Evolutionary conservation across 148 eudicot species (phyloP), one percentile per base, ranked within the genome.

Genomic region (Rhododendron vialii): DNA sequence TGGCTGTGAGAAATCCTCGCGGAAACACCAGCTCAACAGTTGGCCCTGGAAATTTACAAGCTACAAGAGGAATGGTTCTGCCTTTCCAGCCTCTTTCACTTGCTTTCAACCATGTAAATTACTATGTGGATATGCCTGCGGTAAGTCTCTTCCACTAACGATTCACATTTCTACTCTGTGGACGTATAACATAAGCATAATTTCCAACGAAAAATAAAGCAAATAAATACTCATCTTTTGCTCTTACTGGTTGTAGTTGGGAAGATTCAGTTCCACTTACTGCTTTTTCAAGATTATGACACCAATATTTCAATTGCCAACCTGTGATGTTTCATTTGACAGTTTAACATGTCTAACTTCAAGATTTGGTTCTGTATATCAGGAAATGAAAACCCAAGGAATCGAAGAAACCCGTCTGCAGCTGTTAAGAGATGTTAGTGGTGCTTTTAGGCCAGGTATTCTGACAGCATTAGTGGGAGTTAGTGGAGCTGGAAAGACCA

Each of bases 381-480:
- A 89, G 91, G 91, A 87, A 87, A 89, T 89, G 91, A 89, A 87
- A 86, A 83, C 82, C 28, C 84, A 88, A 83, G 89, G 91, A 11
- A 78, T 89, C 18, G 83, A 83, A 51, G 91, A 87, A 22, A 88
- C 50, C 6, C 76, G 89, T 20, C 83, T 89, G 33, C 91, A 87
- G 69, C 85, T 89, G 41, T 86, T 89, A 33, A 38, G 84, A 43
- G 91, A 89, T 71, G 9, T 71, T 13, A 71, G 76, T 33, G 76
- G 76, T 71, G 76, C 76, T 71, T 71, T 71, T 71, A 89, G 88
- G 86, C 91, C 91, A 1, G 91, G 91, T 74, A 71, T 89, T 57
- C 38, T 89, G 26, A 89, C 91, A 71, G 91, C 91, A 63, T 65
- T 89, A 67, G 76, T 71, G 76, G 76, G 76, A 71, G 76, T 71